These are phyloP conservation scores for Globisporangium lucens DNA, from an alignment of 352 stramenopile species.

Conservation along the genomic window DNA sequence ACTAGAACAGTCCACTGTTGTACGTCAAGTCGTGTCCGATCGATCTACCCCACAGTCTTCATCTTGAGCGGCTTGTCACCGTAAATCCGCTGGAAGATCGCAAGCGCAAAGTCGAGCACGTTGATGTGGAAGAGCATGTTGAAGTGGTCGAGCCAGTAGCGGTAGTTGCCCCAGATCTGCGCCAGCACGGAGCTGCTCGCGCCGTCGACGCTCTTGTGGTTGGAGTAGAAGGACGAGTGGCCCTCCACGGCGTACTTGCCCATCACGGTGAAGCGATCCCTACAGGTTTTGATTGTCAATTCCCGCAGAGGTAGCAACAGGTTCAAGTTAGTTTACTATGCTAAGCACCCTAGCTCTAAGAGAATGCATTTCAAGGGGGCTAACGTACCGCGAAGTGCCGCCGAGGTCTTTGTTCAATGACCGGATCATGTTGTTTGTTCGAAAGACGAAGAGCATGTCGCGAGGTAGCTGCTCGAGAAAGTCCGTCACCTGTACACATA, in stretches of 20 bases:
- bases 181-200: slow-evolving; percentile 6
- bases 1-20: too few relatives aligned
- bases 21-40: background rate
- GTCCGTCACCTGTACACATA: slow-evolving; percentile 44
- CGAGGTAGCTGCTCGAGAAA: slow-evolving; percentile 86
- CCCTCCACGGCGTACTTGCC: slow-evolving; percentile 66
- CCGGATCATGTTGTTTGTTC: slow-evolving; percentile 90
- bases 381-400: slow-evolving; percentile 56
- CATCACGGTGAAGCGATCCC: slow-evolving; percentile 76
- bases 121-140: slow-evolving; percentile 60
- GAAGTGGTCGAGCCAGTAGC: slow-evolving; percentile 66
- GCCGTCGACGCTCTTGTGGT: background rate
- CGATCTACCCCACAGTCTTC: slow-evolving; percentile 19
- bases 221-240: slow-evolving; percentile 45
- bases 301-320: background rate
- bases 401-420: slow-evolving; percentile 87
- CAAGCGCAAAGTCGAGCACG: slow-evolving; percentile 55
- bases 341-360: background rate
- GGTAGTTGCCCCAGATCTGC: slow-evolving; percentile 19
- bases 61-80: slow-evolving; percentile 34
- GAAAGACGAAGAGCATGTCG: slow-evolving; percentile 91
- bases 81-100: slow-evolving; percentile 33
- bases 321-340: background rate
- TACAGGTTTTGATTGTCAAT: slow-evolving; percentile 12
- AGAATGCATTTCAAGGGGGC: background rate